phyloP scores from a whole-genome alignment of 768 basidiomycete species.

The Phanerochaete sordida region DNA sequence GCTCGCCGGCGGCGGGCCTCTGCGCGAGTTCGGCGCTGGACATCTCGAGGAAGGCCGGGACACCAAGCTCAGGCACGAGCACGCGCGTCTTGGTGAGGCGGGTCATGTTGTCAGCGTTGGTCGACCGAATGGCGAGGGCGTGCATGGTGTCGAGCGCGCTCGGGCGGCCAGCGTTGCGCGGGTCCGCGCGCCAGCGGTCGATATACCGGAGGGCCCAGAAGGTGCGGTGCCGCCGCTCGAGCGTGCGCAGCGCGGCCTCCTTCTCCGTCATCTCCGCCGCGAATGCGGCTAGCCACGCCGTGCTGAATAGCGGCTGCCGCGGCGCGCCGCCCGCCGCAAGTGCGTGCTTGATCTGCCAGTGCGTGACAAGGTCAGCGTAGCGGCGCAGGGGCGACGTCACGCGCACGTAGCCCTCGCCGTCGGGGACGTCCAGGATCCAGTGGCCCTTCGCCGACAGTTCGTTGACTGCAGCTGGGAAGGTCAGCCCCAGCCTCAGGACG shows the following conservation, averaged over 20 bases:
- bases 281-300: conserved; percentile 42
- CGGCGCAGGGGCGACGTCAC: conserved; percentile 88
- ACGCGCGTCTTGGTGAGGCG: neutral
- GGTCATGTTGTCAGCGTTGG: neutral
- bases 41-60: neutral
- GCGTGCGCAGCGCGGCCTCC: conserved; percentile 33
- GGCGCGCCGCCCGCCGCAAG: conserved; percentile 39
- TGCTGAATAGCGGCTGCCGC: conserved; percentile 38
- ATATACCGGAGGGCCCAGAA: conserved; percentile 42
- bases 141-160: neutral
- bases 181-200: conserved; percentile 33
- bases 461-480: conserved; percentile 38
- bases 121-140: neutral
- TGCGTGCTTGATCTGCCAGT: conserved; percentile 92
- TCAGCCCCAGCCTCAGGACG: conserved; percentile 30
- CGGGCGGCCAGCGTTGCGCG: neutral
- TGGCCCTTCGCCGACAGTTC: conserved; percentile 59
- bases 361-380: conserved; percentile 73
- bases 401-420: conserved; percentile 76
- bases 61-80: neutral
- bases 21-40: neutral
- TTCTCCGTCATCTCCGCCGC: conserved; percentile 32
- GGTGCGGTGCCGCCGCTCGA: conserved; percentile 27
- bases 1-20: neutral
- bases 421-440: conserved; percentile 62